Evolutionary conservation across 1,284 basidiomycete genomes (phyloP), one percentile per base, ranked within the genome.

Genomic region (Sanghuangporus weigelae): DNA sequence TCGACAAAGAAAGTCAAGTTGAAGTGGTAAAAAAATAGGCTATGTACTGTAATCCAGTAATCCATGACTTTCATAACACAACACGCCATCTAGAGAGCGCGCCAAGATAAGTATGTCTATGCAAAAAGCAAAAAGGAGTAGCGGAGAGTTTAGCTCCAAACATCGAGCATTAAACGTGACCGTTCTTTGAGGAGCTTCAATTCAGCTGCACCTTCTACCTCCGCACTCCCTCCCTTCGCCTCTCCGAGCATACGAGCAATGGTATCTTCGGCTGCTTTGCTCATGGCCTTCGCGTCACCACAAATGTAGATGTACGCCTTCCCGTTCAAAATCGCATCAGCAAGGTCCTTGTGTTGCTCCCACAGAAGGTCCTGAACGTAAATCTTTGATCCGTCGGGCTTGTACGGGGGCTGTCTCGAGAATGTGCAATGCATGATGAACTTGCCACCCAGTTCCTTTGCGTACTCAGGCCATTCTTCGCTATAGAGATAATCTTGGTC

Each of bases 321-420:
- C 75, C 93, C 91, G 68, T 94, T 92, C 66, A 97, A 79, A 69
- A 99, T 94, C 23, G 92, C 89, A 67, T 96, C 88, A 3, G 92
- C 92, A 63, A 99, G 83, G 67, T 86, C 83, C 73, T 87, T 86
- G 59, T 86, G 81, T 71, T 92, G 85, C 63, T 96, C 85, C 90
- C 90, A 94, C n/a, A 97, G 78, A 63, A 96, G 79, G 76, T 98
- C 95, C 80, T 99, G 96, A 35, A 99, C 96, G 78, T 99, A 99
- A 70, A 96, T 92, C 83, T 98, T 97, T 80, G 88, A 82, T 21
- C 96, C 95, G 73, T 97, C 95, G 1, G 93, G 83, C 74, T 92
- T 95, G 78, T 83, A 90, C 63, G 87, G 85, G 57, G 83, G 81
- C 70, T 96, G 90, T 57, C 97, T 88, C 35, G 94, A 96, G 78